Percentiles rank a stretch among this genome's conserved stretches.
phyloP scores from a whole-genome alignment of 75 land plant genomes.

The Sequoia sempervirens region DNA sequence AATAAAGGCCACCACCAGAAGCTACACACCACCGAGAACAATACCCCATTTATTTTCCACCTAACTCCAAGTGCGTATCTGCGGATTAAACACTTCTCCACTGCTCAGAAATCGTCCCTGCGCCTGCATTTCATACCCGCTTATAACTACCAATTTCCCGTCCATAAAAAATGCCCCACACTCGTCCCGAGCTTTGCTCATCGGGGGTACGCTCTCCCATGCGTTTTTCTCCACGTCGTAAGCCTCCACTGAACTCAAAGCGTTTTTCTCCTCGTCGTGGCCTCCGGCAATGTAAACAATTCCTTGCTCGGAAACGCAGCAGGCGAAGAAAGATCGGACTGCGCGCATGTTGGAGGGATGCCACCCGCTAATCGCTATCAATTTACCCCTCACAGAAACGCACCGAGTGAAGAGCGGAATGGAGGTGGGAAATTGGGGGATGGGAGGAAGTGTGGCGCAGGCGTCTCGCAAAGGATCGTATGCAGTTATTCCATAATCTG shows the following conservation, averaged over 20 bases:
- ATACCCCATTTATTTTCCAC: too few species aligned
- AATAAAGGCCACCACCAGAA: not conserved
- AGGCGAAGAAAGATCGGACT: not conserved
- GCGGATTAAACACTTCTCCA: not conserved
- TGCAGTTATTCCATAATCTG: conserved; percentile 18
- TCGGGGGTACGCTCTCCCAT: too few species aligned
- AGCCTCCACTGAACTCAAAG: too few species aligned
- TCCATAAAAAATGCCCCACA: conserved; percentile 15
- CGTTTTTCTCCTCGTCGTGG: too few species aligned
- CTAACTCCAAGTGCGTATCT: not conserved
- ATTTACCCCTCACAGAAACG: conserved; percentile 15
- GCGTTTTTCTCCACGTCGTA: too few species aligned
- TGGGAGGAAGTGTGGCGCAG: conserved; percentile 25
- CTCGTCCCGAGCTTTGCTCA: too few species aligned
- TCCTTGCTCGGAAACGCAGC: too few species aligned
- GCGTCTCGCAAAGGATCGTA: conserved; percentile 11
- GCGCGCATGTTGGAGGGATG: conserved; percentile 21
- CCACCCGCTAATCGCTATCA: conserved; percentile 51
- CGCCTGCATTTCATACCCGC: not conserved
- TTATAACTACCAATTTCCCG: conserved; percentile 20
- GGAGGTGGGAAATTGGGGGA: conserved; percentile 11
- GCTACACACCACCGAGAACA: too few species aligned
- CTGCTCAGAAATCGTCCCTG: not conserved
- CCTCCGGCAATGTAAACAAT: too few species aligned
- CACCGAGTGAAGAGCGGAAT: conserved; percentile 33